Base-by-base conservation (phyloP, 495 filamentous ascomycete genomes). In the Chaetomium cochliodes region DNA sequence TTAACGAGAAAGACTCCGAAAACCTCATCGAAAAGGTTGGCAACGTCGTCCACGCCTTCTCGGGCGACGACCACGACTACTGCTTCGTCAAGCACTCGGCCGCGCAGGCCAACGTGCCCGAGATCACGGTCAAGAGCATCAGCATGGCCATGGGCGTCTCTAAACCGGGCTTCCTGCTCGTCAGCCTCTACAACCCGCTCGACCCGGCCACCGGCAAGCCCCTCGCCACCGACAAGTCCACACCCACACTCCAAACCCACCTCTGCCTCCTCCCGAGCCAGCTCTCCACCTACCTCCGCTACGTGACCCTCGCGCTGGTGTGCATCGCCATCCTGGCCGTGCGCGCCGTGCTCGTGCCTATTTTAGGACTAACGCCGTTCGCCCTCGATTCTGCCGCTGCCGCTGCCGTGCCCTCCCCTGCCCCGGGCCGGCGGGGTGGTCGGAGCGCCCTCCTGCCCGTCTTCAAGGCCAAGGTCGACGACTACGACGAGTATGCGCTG, bases 61-160 rank as follows among this genome's bases (percentile, higher is more conserved):
- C 92, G 2, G 96, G 96, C 2, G 96, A 99, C 69, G 96, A 99
- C 74, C 96, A 99, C 76, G 96, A 99, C 75, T 96, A 98, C 77
- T 99, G 96, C 76, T 92, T 97, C 61, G 76, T 98, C 26, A 77
- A 84, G 2, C 96, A 99, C 72, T 82, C 87, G 63, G 84, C 81
- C 12, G 76, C 83, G 20, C 82, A 84, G 63, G 80, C 80, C 7
- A 84, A 83, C 49, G 88, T 93, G 1, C 84, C 81, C 28, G 96
- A 99, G 70, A 93, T 97, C 67, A 98, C 96, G 0, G 92, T 98
- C 62, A 99, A 99, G 76, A 90, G 87, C 67, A 81, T 96, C 46
- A 92, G 87, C 66, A 96, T 92, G 92, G 91, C 92, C 7, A 98
- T 98, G 94, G 93, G 96, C n/a, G 90, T 99, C 25, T 84, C 89